Evolutionary conservation across 257 asterid species (phyloP), one percentile per base, ranked within the genome.

Genomic region (Rehmannia glutinosa): DNA sequence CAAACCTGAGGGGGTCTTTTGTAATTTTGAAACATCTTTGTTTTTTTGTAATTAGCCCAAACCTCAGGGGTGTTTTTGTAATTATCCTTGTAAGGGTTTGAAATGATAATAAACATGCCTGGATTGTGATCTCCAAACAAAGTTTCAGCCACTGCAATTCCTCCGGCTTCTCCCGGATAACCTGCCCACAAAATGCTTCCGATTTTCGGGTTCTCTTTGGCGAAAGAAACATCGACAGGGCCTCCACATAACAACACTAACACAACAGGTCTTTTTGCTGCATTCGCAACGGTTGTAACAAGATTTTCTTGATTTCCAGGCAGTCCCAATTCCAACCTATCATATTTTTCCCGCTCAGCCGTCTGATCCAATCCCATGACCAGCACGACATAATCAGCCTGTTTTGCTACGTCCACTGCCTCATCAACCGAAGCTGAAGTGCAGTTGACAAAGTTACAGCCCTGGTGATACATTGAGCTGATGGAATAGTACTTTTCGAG

Each of bases 151-250:
- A 86, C 9, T 19, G 96, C 96, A 42, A 62, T 66, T 1, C 95
- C 97, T 42, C 97, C 97, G 1, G 81, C 87, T 67, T 86, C 83
- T 45, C 96, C 96, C 1, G 95, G 96, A 77, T 87, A 90, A 23
- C 97, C 96, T 20, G 85, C 92, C 96, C 97, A 90, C 72, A 90
- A 45, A 49, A 86, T 87, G 68, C 90, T 63, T 39, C 96, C 90
- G 0, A 90, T 78, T 21, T 82, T 86, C 0, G 76, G 76, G 24
- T 84, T 73, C 0, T 77, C 36, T 67, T 84, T 90, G 0, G 97
- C 92, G 8, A 90, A 87, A 1, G 88, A 76, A 16, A 87, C 62
- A 74, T 90, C 97, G 3, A 90, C 81, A 0, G 94, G 92, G 10
- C 97, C 96, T 38, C 97, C 97, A 75, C 82, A 83, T 0, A 85